These are phyloP conservation scores for Coniella vitis DNA, from an alignment of 2,329 filamentous ascomycete species.

Conservation along the genomic window DNA sequence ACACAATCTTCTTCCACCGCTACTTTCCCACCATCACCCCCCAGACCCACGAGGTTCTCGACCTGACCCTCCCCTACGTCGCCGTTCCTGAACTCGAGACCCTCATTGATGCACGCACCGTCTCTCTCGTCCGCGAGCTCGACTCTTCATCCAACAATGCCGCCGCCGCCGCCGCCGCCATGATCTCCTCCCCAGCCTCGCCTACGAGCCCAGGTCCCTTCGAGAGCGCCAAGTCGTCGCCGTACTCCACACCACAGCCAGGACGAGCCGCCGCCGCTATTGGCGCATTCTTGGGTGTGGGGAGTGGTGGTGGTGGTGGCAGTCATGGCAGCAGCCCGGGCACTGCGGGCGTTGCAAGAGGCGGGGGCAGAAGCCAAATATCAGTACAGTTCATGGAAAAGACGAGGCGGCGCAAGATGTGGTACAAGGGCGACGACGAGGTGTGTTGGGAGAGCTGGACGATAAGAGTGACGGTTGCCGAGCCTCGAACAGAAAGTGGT, in stretches of 20 bases:
- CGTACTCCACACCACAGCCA: not conserved
- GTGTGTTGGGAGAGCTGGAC: conserved; percentile 97
- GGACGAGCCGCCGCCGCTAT: conserved; percentile 8
- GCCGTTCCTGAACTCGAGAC: conserved; percentile 88
- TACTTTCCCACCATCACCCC: conserved; percentile 87
- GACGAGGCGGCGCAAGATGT: conserved; percentile 66
- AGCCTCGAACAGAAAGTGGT: conserved; percentile 84
- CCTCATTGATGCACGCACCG: conserved; percentile 82
- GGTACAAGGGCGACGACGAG: conserved; percentile 78
- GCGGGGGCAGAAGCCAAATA: conserved; percentile 68
- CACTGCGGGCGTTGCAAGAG: conserved; percentile 17
- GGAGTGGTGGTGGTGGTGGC: not conserved
- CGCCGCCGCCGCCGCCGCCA: not conserved
- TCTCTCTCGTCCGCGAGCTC: conserved; percentile 72
- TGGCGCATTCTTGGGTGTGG: conserved; percentile 8
- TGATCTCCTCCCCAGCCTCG: too few species aligned
- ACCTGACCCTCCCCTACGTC: conserved; percentile 83
- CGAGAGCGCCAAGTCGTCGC: not conserved
- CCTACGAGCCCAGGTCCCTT: conserved; percentile 11
- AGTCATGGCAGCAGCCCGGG: not conserved
- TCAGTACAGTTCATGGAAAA: conserved; percentile 94
- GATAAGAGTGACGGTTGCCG: conserved; percentile 85
- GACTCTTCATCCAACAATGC: conserved; percentile 34
- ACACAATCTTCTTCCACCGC: conserved; percentile 98
- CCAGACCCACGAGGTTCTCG: conserved; percentile 79